Evolutionary conservation across 768 basidiomycete species (phyloP).

Genomic region (Termitomyces sp.): DNA sequence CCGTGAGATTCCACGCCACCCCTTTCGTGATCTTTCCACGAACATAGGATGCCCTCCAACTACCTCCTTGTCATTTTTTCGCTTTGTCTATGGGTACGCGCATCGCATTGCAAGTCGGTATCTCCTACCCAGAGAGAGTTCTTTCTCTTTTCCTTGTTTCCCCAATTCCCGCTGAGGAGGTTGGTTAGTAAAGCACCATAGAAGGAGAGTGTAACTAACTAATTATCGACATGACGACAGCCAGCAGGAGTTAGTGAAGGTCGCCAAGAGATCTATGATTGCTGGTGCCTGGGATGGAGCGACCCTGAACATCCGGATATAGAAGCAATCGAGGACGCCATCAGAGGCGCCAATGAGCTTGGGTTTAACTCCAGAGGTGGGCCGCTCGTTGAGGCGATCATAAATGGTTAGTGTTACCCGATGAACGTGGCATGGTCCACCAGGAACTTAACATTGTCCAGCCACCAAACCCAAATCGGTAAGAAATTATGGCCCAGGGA

Average conservation of each 20-base stretch:
- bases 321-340: conserved; percentile 3
- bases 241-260: conserved; percentile 30
- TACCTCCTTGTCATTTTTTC: conserved; percentile 35
- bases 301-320: conserved; percentile 2
- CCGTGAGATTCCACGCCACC: too few species aligned
- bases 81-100: conserved; percentile 36
- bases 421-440: not conserved
- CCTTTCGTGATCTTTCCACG: not conserved
- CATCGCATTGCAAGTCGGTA: conserved; percentile 30
- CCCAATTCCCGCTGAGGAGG: conserved; percentile 31
- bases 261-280: conserved; percentile 28
- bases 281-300: conserved; percentile 9
- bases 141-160: conserved; percentile 35
- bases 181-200: conserved; percentile 5
- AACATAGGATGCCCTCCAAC: conserved; percentile 30
- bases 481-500: conserved; percentile 22
- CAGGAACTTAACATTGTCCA: conserved; percentile 18
- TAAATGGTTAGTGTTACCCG: not conserved
- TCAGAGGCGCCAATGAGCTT: conserved; percentile 19
- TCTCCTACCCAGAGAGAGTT: conserved; percentile 30
- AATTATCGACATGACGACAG: conserved; percentile 15
- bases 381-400: conserved; percentile 24
- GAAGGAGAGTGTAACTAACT: not conserved
- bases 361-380: conserved; percentile 25
- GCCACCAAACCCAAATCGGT: conserved; percentile 20